Evolutionary conservation across 2,329 filamentous ascomycete genomes (phyloP), one percentile per base, ranked within the genome.

Genomic region (Aspergillus luchuensis): DNA sequence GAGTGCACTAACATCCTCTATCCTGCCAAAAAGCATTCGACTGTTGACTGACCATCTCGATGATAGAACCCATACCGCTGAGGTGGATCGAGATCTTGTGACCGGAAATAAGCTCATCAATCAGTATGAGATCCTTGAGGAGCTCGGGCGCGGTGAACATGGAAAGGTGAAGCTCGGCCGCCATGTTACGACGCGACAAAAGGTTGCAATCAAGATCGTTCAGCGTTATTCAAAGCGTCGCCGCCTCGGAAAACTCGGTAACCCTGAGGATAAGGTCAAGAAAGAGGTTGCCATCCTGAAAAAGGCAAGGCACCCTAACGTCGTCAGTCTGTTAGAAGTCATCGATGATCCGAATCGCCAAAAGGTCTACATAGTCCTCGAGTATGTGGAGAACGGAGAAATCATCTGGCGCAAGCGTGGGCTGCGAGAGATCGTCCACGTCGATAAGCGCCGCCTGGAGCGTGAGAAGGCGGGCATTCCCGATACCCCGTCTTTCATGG

Each of bases 131-230:
- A 91, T 99, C 69, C 90, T 98, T 66, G 91, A 96, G 75, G 95
- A 99, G 78, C 91, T 99, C 57, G 95, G 95, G 58, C 90, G 95
- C 61, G 95, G 95, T 54, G 91, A 97, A 70, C 95, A 99, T 74
- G 95, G 95, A 71, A 99, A 98, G 80, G 95, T 99, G 72, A 99
- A 99, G 79, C 84, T 97, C 51, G 95, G 93, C 51, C 87, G 92
- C 57, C 92, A 96, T 73, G 81, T 92, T 49, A 82, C 88, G 58
- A 92, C 86, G 1, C 85, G 85, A 63, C 88, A 91, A 56, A 89
- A 89, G 72, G 94, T 99, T 4, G 95, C 95, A 59, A 97, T 99
- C 84, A 99, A 99, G 80, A 99, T 99, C 70, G 96, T 99, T 50
- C 92, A 96, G 60, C 88, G 95, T 39, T 97, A 95, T 74, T 96